A percentile compares a stretch with the other conserved stretches of the same genome.
These are phyloP conservation scores for Aspergillus wentii DNA, from an alignment of 495 filamentous ascomycete species.

Conservation along the genomic window DNA sequence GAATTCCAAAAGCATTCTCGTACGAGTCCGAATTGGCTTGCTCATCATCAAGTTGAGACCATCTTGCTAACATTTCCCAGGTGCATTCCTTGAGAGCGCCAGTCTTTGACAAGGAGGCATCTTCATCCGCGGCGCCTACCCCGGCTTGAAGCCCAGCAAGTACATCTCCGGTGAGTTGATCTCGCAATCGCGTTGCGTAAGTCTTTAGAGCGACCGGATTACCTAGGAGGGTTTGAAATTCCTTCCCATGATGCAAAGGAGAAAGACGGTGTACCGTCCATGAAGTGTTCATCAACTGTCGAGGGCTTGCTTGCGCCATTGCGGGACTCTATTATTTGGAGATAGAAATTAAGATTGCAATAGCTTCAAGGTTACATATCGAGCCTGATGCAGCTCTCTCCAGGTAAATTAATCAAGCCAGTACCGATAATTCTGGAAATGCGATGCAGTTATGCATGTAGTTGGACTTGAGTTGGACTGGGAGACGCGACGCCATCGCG, in stretches of 20 bases:
- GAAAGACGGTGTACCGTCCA: constrained; percentile 54
- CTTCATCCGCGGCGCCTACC: constrained; percentile 21
- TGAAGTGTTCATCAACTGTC: constrained; percentile 48
- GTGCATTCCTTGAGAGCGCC: constrained; percentile 41
- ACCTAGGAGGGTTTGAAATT: constrained; percentile 33
- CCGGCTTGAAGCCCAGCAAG: constrained; percentile 38
- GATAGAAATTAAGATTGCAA: neutral
- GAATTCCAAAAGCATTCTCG: constrained; percentile 25
- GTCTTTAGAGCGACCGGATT: constrained; percentile 33
- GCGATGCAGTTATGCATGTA: no score
- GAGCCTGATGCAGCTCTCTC: no score
- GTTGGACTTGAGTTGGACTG: no score
- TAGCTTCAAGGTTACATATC: no score
- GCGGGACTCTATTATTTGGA: no score
- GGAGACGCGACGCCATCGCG: neutral
- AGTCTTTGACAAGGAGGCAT: constrained; percentile 35
- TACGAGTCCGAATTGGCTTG: neutral
- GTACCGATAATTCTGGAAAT: no score
- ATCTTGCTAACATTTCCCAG: constrained; percentile 39
- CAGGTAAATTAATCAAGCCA: no score
- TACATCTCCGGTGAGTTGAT: constrained; percentile 48
- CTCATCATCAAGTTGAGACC: constrained; percentile 16
- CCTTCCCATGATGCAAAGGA: constrained; percentile 44
- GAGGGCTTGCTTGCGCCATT: constrained; percentile 22
- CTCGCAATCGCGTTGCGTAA: constrained; percentile 46